A percentile compares a stretch with the other conserved stretches of the same genome.
Conservation (phyloP, 768 basidiomycete species). For the Mycena galericulata region DNA sequence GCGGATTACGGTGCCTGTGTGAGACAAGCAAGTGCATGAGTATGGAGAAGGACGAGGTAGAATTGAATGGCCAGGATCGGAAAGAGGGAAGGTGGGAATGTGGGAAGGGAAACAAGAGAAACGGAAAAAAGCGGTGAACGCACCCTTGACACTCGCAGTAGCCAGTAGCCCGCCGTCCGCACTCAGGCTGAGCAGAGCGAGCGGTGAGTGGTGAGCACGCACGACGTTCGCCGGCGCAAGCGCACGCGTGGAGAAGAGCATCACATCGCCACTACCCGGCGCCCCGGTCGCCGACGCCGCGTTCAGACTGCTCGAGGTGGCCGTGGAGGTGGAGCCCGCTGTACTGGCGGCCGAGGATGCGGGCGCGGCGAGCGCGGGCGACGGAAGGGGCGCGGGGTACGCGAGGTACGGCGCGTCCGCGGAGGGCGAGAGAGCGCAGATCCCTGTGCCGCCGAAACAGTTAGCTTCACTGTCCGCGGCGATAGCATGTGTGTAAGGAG, state of each 20-base stretch:
- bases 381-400: slow-evolving; percentile 94
- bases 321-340: slow-evolving; percentile 43
- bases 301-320: slow-evolving; percentile 50
- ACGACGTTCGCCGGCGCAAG: slow-evolving; percentile 95
- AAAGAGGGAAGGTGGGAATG: no score
- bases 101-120: neutral
- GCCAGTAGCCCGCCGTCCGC: slow-evolving; percentile 90
- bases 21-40: slow-evolving; percentile 49
- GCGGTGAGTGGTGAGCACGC: slow-evolving; percentile 95
- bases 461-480: neutral
- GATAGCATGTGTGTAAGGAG: neutral
- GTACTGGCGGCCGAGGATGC: slow-evolving; percentile 53
- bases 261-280: slow-evolving; percentile 76
- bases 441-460: slow-evolving; percentile 64
- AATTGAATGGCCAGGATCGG: no score
- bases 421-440: slow-evolving; percentile 94
- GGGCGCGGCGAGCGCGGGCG: slow-evolving; percentile 73
- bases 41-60: slow-evolving; percentile 48
- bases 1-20: slow-evolving; percentile 95
- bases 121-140: neutral
- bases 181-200: slow-evolving; percentile 90
- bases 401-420: slow-evolving; percentile 95
- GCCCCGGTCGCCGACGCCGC: slow-evolving; percentile 32
- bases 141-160: slow-evolving; percentile 62
- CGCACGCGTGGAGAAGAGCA: slow-evolving; percentile 93